Evolutionary conservation across 345 rosid species (phyloP), one percentile per base, ranked within the genome.

Genomic region (Citrus mangshanensis): DNA sequence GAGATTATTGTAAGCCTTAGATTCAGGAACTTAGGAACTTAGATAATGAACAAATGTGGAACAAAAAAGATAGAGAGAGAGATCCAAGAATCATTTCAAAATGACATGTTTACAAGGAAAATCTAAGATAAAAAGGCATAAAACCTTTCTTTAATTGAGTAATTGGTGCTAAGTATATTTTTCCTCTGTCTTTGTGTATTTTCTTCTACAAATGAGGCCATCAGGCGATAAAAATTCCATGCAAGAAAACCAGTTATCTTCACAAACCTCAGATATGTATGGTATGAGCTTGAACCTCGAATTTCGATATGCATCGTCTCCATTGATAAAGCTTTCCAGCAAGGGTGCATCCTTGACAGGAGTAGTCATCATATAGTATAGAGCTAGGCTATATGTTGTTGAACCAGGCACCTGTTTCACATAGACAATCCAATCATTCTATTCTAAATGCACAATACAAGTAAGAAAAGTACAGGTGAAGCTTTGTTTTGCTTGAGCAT

Each of bases 261-360:
- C 40, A 80, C 89, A 35, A 75, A 93, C 98, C 98, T 91, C 90
- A 62, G 98, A 92, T 85, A 95, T 95, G 91, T 93, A 93, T 42
- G 98, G 98, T 83, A 95, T 93, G 81, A 95, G 98, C 91, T 95
- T 95, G 89, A 95, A 95, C 86, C 98, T 89, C 63, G 98, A 95
- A 82, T 95, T 95, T 86, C 98, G 91, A 82, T 85, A 88, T 30
- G 98, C 87, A 74, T 95, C 92, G 76, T 95, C 98, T 32, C 97
- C 95, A 51, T 89, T 87, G 70, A 95, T 77, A 88, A 95, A 95
- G 82, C 91, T 88, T 73, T 89, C 84, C 28, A 95, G 86, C 88
- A 95, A 85, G 21, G 97, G 95, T 80, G 93, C 79, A 79, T 91
- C 93, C 89, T 91, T 89, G 71, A 93, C 71, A 65, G 95, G 93